Evolutionary conservation across 2,329 filamentous ascomycete genomes (phyloP).

Genomic region (Cercospora sesami): DNA sequence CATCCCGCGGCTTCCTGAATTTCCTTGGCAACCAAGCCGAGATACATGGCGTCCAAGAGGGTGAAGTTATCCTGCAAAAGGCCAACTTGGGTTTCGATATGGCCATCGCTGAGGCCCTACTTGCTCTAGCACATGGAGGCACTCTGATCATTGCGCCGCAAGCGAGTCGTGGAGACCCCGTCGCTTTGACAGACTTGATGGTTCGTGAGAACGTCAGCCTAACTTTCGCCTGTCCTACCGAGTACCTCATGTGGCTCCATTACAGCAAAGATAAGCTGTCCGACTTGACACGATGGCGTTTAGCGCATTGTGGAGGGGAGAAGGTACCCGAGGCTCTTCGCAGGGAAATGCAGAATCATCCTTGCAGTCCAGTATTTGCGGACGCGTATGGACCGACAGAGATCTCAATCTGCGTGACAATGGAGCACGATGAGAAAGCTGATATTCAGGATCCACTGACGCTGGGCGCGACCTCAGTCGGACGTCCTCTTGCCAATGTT

Average conservation of each 20-base stretch:
- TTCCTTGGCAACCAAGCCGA: conserved; percentile 14
- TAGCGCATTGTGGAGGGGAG: conserved; percentile 42
- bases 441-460: conserved; percentile 14
- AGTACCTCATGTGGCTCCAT: conserved; percentile 39
- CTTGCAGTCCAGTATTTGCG: conserved; percentile 7
- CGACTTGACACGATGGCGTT: conserved; percentile 31
- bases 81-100: conserved; percentile 46
- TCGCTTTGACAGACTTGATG: conserved; percentile 42
- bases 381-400: conserved; percentile 25
- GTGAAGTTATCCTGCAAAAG: conserved; percentile 42
- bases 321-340: conserved; percentile 19
- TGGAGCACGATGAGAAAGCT: conserved; percentile 9
- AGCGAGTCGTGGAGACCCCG: conserved; percentile 39
- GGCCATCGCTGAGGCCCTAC: conserved; percentile 43
- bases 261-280: conserved; percentile 18
- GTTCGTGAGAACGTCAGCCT: conserved; percentile 40
- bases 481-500: conserved; percentile 41
- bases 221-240: conserved; percentile 46
- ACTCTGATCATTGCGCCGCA: conserved; percentile 41
- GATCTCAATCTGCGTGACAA: conserved; percentile 18
- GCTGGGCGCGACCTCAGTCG: conserved; percentile 15
- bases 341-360: conserved; percentile 9
- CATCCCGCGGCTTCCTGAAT: conserved; percentile 21
- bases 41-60: conserved; percentile 11
- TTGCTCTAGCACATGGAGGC: conserved; percentile 42